A percentile compares a stretch with the other conserved stretches of the same genome.
Evolutionary conservation across 495 filamentous ascomycete species (phyloP).

Genomic region (Lentithecium fluviatile): DNA sequence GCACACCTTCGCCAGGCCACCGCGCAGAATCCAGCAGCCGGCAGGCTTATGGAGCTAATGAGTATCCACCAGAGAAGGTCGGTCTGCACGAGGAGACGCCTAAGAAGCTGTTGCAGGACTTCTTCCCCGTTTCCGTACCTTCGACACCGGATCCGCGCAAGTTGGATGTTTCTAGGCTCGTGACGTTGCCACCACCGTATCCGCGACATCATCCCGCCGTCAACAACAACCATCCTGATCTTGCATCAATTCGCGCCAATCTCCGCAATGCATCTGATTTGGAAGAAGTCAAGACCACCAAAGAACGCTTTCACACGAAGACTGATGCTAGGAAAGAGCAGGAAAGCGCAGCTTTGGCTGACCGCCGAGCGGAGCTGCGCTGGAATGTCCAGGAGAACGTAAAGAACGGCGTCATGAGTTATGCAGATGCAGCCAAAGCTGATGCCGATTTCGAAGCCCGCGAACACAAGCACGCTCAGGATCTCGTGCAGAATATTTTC

Average conservation of each 20-base stretch:
- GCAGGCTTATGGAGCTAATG: constrained; percentile 54
- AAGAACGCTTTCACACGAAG: constrained; percentile 54
- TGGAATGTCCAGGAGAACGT: constrained; percentile 72
- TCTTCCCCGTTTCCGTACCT: constrained; percentile 42
- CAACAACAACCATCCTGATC: constrained; percentile 89
- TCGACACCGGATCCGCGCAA: constrained; percentile 49
- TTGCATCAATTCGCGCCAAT: constrained; percentile 70
- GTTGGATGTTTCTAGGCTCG: constrained; percentile 85
- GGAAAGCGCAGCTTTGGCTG: constrained; percentile 48
- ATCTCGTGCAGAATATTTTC: constrained; percentile 67
- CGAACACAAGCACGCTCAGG: constrained; percentile 60
- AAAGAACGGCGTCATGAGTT: constrained; percentile 69
- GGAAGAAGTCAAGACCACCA: constrained; percentile 65
- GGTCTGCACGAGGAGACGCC: constrained; percentile 67
- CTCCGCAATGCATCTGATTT: constrained; percentile 78
- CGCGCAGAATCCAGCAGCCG: constrained; percentile 39
- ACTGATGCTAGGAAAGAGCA: constrained; percentile 44
- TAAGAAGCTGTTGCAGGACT: constrained; percentile 14
- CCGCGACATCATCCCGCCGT: constrained; percentile 91
- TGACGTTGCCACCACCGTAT: constrained; percentile 90
- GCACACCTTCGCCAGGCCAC: constrained; percentile 16
- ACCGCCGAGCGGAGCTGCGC: constrained; percentile 53
- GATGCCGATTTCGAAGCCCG: constrained; percentile 65
- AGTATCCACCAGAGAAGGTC: constrained; percentile 83
- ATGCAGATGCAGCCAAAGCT: constrained; percentile 75